Percentiles rank a stretch among this genome's conserved stretches.
Evolutionary conservation across 116 monocot species (phyloP).

Genomic region (Zostera marina): DNA sequence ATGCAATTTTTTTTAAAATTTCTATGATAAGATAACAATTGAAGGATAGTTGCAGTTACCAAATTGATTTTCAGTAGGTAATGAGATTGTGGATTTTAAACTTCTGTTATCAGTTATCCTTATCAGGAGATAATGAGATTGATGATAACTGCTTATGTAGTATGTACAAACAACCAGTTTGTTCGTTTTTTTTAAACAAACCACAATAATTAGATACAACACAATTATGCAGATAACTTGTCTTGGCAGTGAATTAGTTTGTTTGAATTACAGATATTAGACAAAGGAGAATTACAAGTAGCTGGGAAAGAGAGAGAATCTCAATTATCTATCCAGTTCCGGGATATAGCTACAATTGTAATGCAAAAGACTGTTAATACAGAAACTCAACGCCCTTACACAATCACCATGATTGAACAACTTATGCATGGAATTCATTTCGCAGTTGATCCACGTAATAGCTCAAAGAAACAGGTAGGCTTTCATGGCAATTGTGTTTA

Average conservation of each 20-base stretch:
- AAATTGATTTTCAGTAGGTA: no score
- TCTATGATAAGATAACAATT: no score
- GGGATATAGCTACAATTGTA: slow-evolving; percentile 90
- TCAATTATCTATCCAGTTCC: slow-evolving; percentile 62
- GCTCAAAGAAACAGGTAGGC: slow-evolving; percentile 86
- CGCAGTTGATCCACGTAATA: slow-evolving; percentile 76
- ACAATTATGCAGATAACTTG: background rate
- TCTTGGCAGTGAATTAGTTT: background rate
- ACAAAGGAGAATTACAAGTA: slow-evolving; percentile 89
- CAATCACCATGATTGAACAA: slow-evolving; percentile 59
- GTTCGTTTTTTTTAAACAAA: no score
- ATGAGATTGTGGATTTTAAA: no score
- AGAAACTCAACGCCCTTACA: slow-evolving; percentile 59
- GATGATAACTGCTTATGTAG: no score
- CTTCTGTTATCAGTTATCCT: no score
- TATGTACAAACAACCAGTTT: no score
- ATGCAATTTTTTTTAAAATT: no score
- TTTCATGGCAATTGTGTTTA: background rate
- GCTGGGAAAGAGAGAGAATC: slow-evolving; percentile 94
- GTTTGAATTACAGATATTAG: slow-evolving; percentile 49
- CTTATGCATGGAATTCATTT: slow-evolving; percentile 98
- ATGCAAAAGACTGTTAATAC: slow-evolving; percentile 93
- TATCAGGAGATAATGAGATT: no score
- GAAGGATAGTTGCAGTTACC: no score
- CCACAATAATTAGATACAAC: no score